These are phyloP conservation scores for Bryum argenteum DNA, from an alignment of 225 moss, liverwort and hornwort species.

Conservation along the genomic window DNA sequence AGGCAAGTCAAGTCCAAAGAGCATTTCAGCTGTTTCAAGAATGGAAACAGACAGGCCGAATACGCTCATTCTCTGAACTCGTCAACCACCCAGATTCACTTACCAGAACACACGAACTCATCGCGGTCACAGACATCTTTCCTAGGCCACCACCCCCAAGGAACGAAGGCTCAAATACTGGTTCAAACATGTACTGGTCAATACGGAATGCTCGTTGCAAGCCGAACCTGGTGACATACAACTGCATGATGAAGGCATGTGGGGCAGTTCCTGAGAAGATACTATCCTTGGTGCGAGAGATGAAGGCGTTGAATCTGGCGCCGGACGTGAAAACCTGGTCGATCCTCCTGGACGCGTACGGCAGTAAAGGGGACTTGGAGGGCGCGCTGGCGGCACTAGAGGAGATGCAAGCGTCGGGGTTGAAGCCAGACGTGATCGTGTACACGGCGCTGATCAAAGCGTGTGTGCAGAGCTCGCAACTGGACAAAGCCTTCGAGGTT, in stretches of 20 bases:
- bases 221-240: slow-evolving; percentile 87
- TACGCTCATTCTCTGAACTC: slow-evolving; percentile 57
- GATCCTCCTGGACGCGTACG: slow-evolving; percentile 74
- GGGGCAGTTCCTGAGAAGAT: slow-evolving; percentile 51
- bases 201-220: slow-evolving; percentile 46
- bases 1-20: slow-evolving; percentile 79
- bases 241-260: slow-evolving; percentile 86
- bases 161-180: slow-evolving; percentile 5
- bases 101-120: slow-evolving; percentile 47
- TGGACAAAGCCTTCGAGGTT: slow-evolving; percentile 75
- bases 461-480: slow-evolving; percentile 63
- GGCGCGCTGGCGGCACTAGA: slow-evolving; percentile 49
- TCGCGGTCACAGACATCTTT: slow-evolving; percentile 36
- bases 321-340: slow-evolving; percentile 84
- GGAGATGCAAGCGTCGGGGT: slow-evolving; percentile 61
- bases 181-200: slow-evolving; percentile 21
- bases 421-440: slow-evolving; percentile 67
- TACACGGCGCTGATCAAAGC: slow-evolving; percentile 93
- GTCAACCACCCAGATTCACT: slow-evolving; percentile 39
- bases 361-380: slow-evolving; percentile 64
- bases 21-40: slow-evolving; percentile 89
- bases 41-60: slow-evolving; percentile 82
- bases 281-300: slow-evolving; percentile 66
- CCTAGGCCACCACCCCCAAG: slow-evolving; percentile 24
- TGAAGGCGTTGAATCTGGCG: slow-evolving; percentile 50